These are phyloP conservation scores for Halenospora varia DNA, from an alignment of 495 filamentous ascomycete species.

Conservation along the genomic window DNA sequence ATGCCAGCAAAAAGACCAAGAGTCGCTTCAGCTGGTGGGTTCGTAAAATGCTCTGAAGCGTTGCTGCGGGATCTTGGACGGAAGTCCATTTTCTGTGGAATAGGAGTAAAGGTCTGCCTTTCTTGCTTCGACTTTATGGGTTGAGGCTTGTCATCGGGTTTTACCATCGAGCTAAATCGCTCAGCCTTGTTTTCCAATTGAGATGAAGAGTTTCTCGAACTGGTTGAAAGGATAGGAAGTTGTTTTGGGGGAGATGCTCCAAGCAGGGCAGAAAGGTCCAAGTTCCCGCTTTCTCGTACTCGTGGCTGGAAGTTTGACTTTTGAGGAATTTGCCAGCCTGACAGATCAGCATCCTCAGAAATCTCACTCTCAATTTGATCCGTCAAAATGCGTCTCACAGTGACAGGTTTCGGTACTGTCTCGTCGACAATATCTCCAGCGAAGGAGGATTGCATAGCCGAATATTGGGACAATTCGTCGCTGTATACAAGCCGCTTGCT, in stretches of 20 bases:
- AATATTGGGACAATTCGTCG: slow-evolving; percentile 23
- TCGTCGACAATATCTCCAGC: slow-evolving; percentile 1
- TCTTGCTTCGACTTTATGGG: neutral
- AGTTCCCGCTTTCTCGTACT: slow-evolving; percentile 27
- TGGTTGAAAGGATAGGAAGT: slow-evolving; percentile 16
- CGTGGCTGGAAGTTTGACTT: slow-evolving; percentile 48
- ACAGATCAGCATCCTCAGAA: slow-evolving; percentile 9
- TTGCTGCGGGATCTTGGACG: slow-evolving; percentile 35
- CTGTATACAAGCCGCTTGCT: slow-evolving; percentile 25
- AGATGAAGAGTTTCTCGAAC: slow-evolving; percentile 1
- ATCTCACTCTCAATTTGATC: neutral
- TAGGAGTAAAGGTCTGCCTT: slow-evolving; percentile 14
- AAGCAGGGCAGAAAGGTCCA: slow-evolving; percentile 20
- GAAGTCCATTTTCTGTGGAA: slow-evolving; percentile 47
- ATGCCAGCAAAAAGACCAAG: slow-evolving; percentile 5
- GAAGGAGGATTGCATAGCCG: neutral
- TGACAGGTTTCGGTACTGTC: slow-evolving; percentile 2
- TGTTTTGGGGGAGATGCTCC: slow-evolving; percentile 17
- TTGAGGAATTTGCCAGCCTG: slow-evolving; percentile 34
- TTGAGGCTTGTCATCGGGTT: neutral
- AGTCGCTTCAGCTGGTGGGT: slow-evolving; percentile 10
- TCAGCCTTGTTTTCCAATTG: slow-evolving; percentile 2
- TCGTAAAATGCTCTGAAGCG: slow-evolving; percentile 1
- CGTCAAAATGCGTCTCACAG: slow-evolving; percentile 3
- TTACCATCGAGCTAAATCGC: neutral